Evolutionary conservation across 1,284 basidiomycete species (phyloP), one percentile per base, ranked within the genome.

Genomic region (Apiotrichum veenhuisii): DNA sequence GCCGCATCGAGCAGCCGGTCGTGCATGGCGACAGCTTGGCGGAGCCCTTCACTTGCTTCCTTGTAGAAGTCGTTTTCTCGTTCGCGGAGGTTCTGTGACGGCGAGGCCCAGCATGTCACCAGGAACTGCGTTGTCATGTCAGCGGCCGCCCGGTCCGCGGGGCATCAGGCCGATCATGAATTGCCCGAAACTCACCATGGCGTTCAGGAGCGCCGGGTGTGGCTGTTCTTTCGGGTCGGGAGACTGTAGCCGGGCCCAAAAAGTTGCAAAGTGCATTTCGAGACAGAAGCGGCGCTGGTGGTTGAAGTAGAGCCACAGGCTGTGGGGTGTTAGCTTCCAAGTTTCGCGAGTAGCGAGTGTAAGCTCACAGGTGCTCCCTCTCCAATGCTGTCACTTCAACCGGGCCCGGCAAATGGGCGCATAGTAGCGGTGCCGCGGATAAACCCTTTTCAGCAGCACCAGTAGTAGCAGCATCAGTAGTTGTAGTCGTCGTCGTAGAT

Each of bases 261-360:
- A 64, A 3, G 59, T 60, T 5, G 60, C 46, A 36, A 64, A 54
- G 53, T 64, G 62, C 52, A 64, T 59, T 33, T 66, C 58, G 5
- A 62, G 36, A 11, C 62, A 58, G 40, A 61, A 66, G n/a, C 58
- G 37, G 22, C 58, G 53, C 43, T 58, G 57, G 36, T 60, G 46
- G 41, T 55, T 58, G 34, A 66, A 66, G 57, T 60, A 66, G 17
- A 66, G 58, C 37, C 61, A 52, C 1, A 62, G 25, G 23, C 63
- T 64, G 51, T 12, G 33, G 7, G 5, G n/a, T 36, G 30, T 30
- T 30, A 30, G 30, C 12, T 30, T 30, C 30, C 30, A 12, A 36
- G 34, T 36, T 14, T 43, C 1, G 8, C 48, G 55, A n/a, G n/a
- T n/a, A n/a, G n/a, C 43, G 22, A 40, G 22, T 4, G 20, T 9